phyloP scores from a whole-genome alignment of 2,329 filamentous ascomycete species.

The Didymella pinodella region DNA sequence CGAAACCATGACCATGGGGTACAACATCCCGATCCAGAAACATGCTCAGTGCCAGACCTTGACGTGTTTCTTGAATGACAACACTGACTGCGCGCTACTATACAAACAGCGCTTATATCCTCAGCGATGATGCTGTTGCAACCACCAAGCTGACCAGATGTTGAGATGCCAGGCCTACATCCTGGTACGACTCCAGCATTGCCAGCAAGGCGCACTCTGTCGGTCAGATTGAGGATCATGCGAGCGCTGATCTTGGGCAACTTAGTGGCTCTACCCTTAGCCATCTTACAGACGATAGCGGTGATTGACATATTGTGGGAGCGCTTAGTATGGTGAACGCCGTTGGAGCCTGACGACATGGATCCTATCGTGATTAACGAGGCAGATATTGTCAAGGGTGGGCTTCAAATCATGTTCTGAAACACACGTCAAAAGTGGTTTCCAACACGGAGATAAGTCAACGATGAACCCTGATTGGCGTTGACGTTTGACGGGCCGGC shows the following conservation, averaged over 20 bases:
- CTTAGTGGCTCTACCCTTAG: constrained; percentile 19
- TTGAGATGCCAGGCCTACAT: constrained; percentile 14
- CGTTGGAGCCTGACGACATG: constrained; percentile 33
- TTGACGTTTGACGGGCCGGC: constrained; percentile 22
- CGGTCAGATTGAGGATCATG: constrained; percentile 33
- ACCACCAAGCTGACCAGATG: constrained; percentile 1
- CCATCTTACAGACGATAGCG: constrained; percentile 20
- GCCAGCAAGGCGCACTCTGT: constrained; percentile 26
- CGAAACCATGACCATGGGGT: constrained; percentile 21
- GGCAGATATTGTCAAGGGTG: constrained; percentile 27
- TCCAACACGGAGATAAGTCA: constrained; percentile 25
- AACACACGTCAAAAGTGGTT: constrained; percentile 16
- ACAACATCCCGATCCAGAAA: constrained; percentile 23
- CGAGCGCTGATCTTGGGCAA: constrained; percentile 27
- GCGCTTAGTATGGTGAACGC: constrained; percentile 23
- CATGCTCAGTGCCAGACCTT: constrained; percentile 24
- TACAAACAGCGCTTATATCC: constrained; percentile 29
- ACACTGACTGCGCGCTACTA: constrained; percentile 22
- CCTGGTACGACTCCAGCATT: constrained; percentile 27
- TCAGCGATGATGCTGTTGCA: constrained; percentile 26
- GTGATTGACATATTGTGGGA: constrained; percentile 20
- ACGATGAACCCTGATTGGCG: constrained; percentile 20
- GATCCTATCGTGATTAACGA: constrained; percentile 34
- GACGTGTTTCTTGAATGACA: constrained; percentile 27
- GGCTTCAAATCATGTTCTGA: constrained; percentile 23